Evolutionary conservation across 2,329 filamentous ascomycete genomes (phyloP).

Genomic region (Parastagonospora nodorum): DNA sequence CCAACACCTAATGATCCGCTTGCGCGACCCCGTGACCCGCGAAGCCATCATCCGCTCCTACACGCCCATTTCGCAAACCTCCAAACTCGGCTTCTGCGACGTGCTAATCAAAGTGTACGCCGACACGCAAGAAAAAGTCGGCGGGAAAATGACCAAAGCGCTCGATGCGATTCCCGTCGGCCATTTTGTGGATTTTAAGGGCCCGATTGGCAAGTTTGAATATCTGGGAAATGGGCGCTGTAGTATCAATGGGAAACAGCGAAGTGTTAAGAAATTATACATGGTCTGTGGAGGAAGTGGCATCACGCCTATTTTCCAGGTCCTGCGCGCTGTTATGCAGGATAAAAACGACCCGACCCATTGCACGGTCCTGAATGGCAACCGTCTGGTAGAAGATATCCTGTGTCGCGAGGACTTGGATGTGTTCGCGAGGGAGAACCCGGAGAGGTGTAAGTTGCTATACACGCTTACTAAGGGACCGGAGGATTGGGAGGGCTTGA

Average conservation of each 20-base stretch:
- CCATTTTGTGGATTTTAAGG: constrained; percentile 81
- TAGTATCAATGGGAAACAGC: constrained; percentile 60
- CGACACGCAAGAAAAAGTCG: constrained; percentile 60
- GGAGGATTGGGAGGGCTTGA: constrained; percentile 69
- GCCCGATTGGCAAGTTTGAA: constrained; percentile 83
- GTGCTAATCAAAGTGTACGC: constrained; percentile 85
- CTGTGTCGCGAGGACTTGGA: constrained; percentile 77
- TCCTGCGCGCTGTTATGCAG: constrained; percentile 73
- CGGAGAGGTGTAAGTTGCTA: constrained; percentile 65
- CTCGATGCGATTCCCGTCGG: constrained; percentile 75
- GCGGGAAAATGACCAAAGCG: constrained; percentile 82
- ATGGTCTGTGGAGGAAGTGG: constrained; percentile 92
- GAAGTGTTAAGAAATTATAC: constrained; percentile 69
- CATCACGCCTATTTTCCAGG: constrained; percentile 89
- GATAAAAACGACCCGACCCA: constrained; percentile 66
- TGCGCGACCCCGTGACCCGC: constrained; percentile 71
- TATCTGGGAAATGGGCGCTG: constrained; percentile 73
- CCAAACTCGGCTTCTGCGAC: constrained; percentile 67
- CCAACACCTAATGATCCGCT: constrained; percentile 83
- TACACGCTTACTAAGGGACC: constrained; percentile 71
- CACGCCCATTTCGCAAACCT: constrained; percentile 75
- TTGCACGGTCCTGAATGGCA: constrained; percentile 79
- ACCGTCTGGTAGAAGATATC: constrained; percentile 79
- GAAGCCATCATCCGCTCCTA: constrained; percentile 84
- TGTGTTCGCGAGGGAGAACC: constrained; percentile 58